These are phyloP conservation scores for Cenococcum geophilum DNA, from an alignment of 495 filamentous ascomycete species.

Conservation along the genomic window DNA sequence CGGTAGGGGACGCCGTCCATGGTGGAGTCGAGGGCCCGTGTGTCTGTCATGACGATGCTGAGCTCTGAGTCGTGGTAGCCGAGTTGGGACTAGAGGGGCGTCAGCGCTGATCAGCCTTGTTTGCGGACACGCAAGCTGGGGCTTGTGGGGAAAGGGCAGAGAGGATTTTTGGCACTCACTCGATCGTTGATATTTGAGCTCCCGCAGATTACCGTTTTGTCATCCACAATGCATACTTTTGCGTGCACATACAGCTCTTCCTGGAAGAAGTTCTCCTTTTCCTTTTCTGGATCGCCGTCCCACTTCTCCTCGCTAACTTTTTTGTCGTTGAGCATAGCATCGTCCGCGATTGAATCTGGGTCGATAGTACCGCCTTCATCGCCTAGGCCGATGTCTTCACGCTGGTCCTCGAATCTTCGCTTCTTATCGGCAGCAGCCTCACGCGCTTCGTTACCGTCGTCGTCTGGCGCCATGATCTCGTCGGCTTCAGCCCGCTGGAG, in stretches of 20 bases:
- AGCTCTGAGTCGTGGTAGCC: slow-evolving; percentile 89
- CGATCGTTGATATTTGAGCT: slow-evolving; percentile 90
- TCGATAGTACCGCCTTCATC: slow-evolving; percentile 43
- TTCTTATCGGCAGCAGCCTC: slow-evolving; percentile 49
- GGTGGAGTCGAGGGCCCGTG: slow-evolving; percentile 57
- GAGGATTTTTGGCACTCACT: slow-evolving; percentile 36
- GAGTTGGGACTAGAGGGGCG: slow-evolving; percentile 57
- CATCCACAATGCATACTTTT: slow-evolving; percentile 49
- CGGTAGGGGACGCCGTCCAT: slow-evolving; percentile 76
- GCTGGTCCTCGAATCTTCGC: slow-evolving; percentile 57
- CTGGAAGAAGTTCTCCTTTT: slow-evolving; percentile 82
- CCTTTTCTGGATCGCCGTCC: slow-evolving; percentile 63
- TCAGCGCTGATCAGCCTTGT: slow-evolving; percentile 1
- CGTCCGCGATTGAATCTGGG: slow-evolving; percentile 66
- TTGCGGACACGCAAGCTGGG: not conserved
- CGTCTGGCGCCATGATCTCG: slow-evolving; percentile 71
- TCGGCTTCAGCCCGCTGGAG: slow-evolving; percentile 80
- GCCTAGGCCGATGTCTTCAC: slow-evolving; percentile 42
- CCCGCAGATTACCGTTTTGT: slow-evolving; percentile 66
- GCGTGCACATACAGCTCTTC: slow-evolving; percentile 93
- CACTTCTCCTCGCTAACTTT: slow-evolving; percentile 64
- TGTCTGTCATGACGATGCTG: slow-evolving; percentile 88
- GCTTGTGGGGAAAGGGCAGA: not conserved
- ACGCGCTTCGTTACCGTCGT: slow-evolving; percentile 51
- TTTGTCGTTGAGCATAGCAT: slow-evolving; percentile 67